Percentiles rank a stretch among this genome's conserved stretches.
These are phyloP conservation scores for Phytopythium helicoides DNA, from an alignment of 352 stramenopile genomes.

Conservation along the genomic window DNA sequence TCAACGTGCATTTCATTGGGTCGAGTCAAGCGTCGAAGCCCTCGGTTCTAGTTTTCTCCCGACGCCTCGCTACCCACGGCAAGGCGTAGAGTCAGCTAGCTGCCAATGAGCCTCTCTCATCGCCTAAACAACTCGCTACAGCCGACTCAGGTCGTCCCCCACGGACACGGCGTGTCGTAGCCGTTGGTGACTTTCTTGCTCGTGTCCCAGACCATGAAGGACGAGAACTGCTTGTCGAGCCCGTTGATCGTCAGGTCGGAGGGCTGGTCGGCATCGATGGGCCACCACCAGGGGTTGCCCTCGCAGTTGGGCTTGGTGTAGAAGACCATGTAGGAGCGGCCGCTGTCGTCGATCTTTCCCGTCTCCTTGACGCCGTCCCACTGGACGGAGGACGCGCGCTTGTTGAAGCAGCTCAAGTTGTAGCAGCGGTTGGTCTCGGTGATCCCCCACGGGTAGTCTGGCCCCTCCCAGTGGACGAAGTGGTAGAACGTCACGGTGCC, in stretches of 20 bases:
- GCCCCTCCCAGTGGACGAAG: conserved; percentile 6
- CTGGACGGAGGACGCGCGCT: conserved; percentile 10
- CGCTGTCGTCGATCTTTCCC: conserved; percentile 3
- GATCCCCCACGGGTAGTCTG: conserved; percentile 9
- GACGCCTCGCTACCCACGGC: too few species aligned
- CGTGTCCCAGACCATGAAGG: conserved; percentile 26
- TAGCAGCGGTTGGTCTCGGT: conserved; percentile 13
- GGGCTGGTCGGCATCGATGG: conserved; percentile 5
- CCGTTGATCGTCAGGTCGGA: conserved; percentile 15
- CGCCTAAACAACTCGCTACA: too few species aligned
- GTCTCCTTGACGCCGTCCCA: conserved; percentile 9
- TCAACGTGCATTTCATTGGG: too few species aligned
- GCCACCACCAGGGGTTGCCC: conserved; percentile 5
- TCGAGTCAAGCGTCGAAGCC: too few species aligned
- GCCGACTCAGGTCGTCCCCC: conserved; percentile 16
- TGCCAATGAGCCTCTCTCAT: too few species aligned
- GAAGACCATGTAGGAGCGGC: conserved; percentile 15
- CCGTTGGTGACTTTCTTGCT: conserved; percentile 11
- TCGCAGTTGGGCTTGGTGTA: conserved; percentile 17
- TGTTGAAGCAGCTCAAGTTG: conserved; percentile 25
- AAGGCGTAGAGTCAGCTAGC: too few species aligned
- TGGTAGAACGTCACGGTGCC: conserved; percentile 19
- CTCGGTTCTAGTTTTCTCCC: too few species aligned
- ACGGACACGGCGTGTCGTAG: conserved; percentile 14
- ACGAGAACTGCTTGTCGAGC: conserved; percentile 24